phyloP scores from a whole-genome alignment of 2,329 filamentous ascomycete species.

The Colletotrichum sp. region DNA sequence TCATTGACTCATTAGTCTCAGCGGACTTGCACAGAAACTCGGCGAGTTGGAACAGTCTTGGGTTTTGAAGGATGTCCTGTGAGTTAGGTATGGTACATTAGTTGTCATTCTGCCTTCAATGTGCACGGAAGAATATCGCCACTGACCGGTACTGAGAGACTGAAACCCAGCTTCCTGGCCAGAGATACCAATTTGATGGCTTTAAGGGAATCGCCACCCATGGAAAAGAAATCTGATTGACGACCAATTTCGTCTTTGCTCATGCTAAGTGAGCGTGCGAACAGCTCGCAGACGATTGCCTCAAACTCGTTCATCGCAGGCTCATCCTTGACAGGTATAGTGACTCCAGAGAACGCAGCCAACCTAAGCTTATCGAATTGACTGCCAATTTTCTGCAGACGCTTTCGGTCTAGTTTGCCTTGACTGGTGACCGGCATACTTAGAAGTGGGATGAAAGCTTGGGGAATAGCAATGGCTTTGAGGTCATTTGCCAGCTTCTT shows the following conservation, averaged over 20 bases:
- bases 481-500: background rate
- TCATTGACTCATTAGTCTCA: background rate
- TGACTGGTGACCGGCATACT: background rate
- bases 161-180: background rate
- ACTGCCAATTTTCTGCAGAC: background rate
- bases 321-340: accelerated
- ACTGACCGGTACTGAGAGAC: background rate
- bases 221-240: background rate
- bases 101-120: background rate
- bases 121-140: too few relatives aligned
- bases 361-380: background rate
- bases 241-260: background rate
- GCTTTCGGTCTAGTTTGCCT: background rate
- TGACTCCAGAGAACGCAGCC: background rate
- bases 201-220: background rate
- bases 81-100: background rate
- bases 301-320: background rate
- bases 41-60: background rate
- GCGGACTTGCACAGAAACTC: background rate
- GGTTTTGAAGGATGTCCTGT: background rate
- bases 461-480: background rate
- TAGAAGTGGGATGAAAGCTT: background rate
- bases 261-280: background rate
- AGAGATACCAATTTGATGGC: background rate
- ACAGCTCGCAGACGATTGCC: background rate